Evolutionary conservation across 2,329 filamentous ascomycete species (phyloP), one percentile per base, ranked within the genome.

Genomic region (Zymoseptoria tritici): DNA sequence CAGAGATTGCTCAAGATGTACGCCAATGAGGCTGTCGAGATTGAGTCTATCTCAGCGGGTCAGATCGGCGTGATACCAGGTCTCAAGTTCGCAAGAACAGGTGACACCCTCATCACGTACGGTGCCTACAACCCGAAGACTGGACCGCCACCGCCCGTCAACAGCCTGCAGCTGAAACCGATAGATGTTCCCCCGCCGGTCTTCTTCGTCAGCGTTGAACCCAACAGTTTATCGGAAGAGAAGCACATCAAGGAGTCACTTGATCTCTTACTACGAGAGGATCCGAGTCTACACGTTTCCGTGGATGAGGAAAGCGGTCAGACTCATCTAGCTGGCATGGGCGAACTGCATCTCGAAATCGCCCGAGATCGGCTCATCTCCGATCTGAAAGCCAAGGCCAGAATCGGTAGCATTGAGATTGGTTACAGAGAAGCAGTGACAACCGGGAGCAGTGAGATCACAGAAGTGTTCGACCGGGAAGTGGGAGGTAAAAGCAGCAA

Each of bases 31-130:
- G 88, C 92, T 0, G 84, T 95, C 16, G 91, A 97, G 64, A 87
- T 97, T 21, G 83, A 87, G 20, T 84, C 86, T 26, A 88, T 99
- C 46, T 80, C 85, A 2, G 85, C 90, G 0, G 94, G 94, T 0
- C 92, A 97, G 71, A 99, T 99, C 62, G 94, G 94, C 31, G 94
- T 96, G 3, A 87, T 99, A 55, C 87, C 89, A 13, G 94, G 93
- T 0, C 82, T 97, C 19, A 97, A 96, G 72, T 84, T 88, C 68
- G 88, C 93, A n/a, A 83, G 94, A 46, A 99, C 94, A 0, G 94
- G 94, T 1, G 94, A 99, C 70, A 99, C 94, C 0, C 76, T 99
- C 16, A 83, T 97, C 36, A 85, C 88, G 1, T 91, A 90, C 66
- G 79, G 83, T 22, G 84, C 83, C 6, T 78, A 81, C 51, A 85